Percentiles rank a stretch among this genome's conserved stretches.
Conservation (phyloP, 2,329 filamentous ascomycete genomes). For the Metarhizium anisopliae region DNA sequence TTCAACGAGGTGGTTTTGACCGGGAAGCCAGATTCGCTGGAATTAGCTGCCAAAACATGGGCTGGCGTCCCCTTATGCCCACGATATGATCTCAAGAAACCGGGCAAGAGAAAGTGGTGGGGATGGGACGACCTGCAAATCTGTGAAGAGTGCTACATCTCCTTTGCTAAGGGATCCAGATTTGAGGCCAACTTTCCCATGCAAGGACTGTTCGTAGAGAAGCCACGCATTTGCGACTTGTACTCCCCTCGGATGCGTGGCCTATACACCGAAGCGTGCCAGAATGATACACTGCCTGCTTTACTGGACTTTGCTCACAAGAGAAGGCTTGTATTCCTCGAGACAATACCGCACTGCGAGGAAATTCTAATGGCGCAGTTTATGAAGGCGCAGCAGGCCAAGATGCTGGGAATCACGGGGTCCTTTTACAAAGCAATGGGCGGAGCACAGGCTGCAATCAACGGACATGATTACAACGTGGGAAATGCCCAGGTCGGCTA, state of each 20-base stretch:
- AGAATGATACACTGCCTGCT: background rate
- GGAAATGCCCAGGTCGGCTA: constrained; percentile 21
- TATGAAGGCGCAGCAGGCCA: constrained; percentile 16
- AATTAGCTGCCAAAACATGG: no score
- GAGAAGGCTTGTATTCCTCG: constrained; percentile 4
- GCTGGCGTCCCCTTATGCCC: no score
- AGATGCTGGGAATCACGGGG: constrained; percentile 16
- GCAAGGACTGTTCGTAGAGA: constrained; percentile 11
- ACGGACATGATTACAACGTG: constrained; percentile 17
- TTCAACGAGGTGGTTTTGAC: no score
- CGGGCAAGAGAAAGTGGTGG: constrained; percentile 19
- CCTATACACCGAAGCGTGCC: constrained; percentile 22
- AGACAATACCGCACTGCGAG: constrained; percentile 9
- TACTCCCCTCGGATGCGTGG: constrained; percentile 28
- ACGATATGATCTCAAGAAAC: no score
- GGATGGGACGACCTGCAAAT: constrained; percentile 27
- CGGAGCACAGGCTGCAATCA: constrained; percentile 3
- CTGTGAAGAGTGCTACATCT: constrained; percentile 27
- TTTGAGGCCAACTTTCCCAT: constrained; percentile 22
- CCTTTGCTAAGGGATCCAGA: constrained; percentile 19
- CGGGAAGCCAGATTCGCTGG: no score
- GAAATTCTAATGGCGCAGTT: constrained; percentile 17
- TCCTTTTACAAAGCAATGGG: constrained; percentile 17
- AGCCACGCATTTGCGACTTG: constrained; percentile 24
- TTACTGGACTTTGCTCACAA: constrained; percentile 18